These are phyloP conservation scores for Candida patagonica DNA, from an alignment of 805 yeast species.

Conservation along the genomic window DNA sequence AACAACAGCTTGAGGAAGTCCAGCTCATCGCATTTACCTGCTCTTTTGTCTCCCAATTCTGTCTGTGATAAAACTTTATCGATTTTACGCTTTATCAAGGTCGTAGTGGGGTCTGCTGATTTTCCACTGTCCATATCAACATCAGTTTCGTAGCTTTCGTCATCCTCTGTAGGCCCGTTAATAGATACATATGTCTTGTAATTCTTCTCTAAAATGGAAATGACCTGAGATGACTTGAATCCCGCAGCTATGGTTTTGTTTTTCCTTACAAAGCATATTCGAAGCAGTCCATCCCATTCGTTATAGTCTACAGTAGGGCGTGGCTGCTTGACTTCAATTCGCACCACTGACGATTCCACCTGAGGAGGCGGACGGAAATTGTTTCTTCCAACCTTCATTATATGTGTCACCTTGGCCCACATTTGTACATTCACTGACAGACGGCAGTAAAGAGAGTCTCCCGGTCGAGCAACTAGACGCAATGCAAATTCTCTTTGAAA, in stretches of 20 bases:
- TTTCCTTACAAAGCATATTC: constrained; percentile 88
- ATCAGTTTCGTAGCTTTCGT: constrained; percentile 25
- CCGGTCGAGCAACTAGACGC: constrained; percentile 89
- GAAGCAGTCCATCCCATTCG: constrained; percentile 94
- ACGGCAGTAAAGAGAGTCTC: constrained; percentile 89
- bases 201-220: constrained; percentile 77
- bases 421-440: constrained; percentile 94
- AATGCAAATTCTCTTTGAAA: constrained; percentile 96
- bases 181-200: constrained; percentile 63
- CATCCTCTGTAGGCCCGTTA: constrained; percentile 36
- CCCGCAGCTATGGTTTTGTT: constrained; percentile 90
- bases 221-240: constrained; percentile 70
- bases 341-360: constrained; percentile 93
- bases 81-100: constrained; percentile 50
- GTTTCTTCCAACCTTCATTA: constrained; percentile 96
- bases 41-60: constrained; percentile 73
- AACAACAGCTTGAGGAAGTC: constrained; percentile 75
- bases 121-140: constrained; percentile 28
- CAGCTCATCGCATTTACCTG: constrained; percentile 90
- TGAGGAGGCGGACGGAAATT: constrained; percentile 98
- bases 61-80: constrained; percentile 69
- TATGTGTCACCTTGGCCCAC: constrained; percentile 99
- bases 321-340: constrained; percentile 85
- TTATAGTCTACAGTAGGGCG: constrained; percentile 89
- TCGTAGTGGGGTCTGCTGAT: constrained; percentile 12